Evolutionary conservation across 768 basidiomycete species (phyloP).

Genomic region (Naganishia vaughanmartiniae): DNA sequence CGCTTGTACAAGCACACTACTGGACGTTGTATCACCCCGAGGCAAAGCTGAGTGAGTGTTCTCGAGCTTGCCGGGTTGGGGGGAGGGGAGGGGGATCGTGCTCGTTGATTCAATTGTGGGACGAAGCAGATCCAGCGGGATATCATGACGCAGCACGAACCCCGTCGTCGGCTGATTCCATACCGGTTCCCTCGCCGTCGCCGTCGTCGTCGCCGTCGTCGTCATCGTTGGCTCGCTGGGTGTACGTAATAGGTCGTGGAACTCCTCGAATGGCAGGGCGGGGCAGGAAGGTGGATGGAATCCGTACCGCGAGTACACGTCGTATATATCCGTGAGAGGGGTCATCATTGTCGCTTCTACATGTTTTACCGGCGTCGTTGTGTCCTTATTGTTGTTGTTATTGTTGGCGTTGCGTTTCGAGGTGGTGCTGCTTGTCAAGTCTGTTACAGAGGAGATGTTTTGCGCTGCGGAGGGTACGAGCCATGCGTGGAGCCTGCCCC

Average conservation of each 20-base stretch:
- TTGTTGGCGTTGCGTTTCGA: constrained; percentile 9
- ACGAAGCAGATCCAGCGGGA: neutral
- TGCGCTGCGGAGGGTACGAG: neutral
- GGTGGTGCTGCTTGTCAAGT: neutral
- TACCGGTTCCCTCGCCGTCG: neutral
- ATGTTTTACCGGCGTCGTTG: neutral
- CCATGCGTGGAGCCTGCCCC: constrained; percentile 15
- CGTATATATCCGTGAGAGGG: neutral
- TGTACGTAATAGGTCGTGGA: neutral
- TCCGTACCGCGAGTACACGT: constrained; percentile 2
- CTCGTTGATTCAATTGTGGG: neutral
- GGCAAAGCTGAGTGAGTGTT: neutral
- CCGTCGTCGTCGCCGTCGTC: neutral
- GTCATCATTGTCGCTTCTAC: neutral
- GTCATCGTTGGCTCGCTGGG: no score
- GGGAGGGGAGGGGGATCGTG: neutral
- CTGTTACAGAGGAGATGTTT: constrained; percentile 5
- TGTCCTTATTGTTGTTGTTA: neutral
- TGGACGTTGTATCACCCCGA: neutral
- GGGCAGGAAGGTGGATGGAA: constrained; percentile 19
- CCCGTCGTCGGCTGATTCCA: neutral
- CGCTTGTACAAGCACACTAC: constrained; percentile 2
- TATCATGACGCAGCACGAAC: constrained; percentile 1
- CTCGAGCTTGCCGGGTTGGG: neutral
- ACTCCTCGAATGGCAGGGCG: neutral